These are phyloP conservation scores for Aspergillus alliaceus DNA, from an alignment of 2,329 filamentous ascomycete genomes.

Conservation along the genomic window DNA sequence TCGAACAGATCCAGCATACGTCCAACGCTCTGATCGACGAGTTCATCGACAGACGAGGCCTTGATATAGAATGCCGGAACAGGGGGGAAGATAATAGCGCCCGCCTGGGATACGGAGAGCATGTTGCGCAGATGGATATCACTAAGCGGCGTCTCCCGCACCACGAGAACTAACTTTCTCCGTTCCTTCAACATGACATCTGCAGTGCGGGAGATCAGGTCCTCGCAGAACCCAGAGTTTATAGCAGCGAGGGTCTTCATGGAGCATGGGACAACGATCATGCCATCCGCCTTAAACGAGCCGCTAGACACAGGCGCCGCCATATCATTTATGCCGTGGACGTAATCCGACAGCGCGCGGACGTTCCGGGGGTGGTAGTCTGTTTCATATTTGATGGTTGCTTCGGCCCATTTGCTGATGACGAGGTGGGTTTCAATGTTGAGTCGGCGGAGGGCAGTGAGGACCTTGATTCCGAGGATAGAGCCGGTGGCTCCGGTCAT, in stretches of 20 bases:
- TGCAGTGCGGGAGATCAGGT: slow-evolving; percentile 48
- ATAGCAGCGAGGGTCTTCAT: slow-evolving; percentile 52
- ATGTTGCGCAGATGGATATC: slow-evolving; percentile 51
- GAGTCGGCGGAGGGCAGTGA: slow-evolving; percentile 42
- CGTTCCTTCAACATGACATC: slow-evolving; percentile 51
- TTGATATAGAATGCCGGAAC: slow-evolving; percentile 48
- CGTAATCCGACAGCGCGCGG: slow-evolving; percentile 39
- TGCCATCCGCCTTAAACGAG: slow-evolving; percentile 45
- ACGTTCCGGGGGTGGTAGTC: slow-evolving; percentile 39
- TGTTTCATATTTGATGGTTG: slow-evolving; percentile 51
- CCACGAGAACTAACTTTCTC: slow-evolving; percentile 40
- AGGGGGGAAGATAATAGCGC: slow-evolving; percentile 48
- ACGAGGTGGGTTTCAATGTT: slow-evolving; percentile 52
- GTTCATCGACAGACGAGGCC: slow-evolving; percentile 41
- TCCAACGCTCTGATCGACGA: slow-evolving; percentile 49
- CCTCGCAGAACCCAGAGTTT: slow-evolving; percentile 43
- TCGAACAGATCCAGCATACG: slow-evolving; percentile 49
- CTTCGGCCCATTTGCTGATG: slow-evolving; percentile 51
- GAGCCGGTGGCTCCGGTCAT: slow-evolving; percentile 54
- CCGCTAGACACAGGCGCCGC: slow-evolving; percentile 48
- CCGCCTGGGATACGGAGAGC: slow-evolving; percentile 37
- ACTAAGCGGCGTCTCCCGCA: slow-evolving; percentile 49
- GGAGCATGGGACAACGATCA: slow-evolving; percentile 51
- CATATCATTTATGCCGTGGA: slow-evolving; percentile 46
- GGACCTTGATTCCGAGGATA: slow-evolving; percentile 43